Evolutionary conservation across 805 yeast species (phyloP), one percentile per base, ranked within the genome.

Genomic region (Komagataella pseudopastoris): DNA sequence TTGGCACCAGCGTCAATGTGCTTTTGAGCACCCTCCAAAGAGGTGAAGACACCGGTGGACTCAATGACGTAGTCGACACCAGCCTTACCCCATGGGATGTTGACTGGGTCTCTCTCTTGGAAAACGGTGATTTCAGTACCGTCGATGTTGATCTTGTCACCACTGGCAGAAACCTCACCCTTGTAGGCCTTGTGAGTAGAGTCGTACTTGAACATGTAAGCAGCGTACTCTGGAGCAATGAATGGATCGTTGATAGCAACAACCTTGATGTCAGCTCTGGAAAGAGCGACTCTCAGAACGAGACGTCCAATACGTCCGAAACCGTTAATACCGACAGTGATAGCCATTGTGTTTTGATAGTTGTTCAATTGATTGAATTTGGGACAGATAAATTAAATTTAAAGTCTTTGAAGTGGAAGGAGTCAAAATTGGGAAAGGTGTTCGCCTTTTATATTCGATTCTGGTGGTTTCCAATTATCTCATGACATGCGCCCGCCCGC

Each of bases 301-400:
- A 87, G 79, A 74, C 96, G 87, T 60, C 96, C 96, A 66, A 87
- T 87, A 74, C 96, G 83, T 65, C 96, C 96, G 84, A 87, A 87
- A 63, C 96, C 96, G 81, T 87, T 87, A 70, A 87, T 88, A 74
- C 95, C 96, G 70, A 87, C 78, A 63, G 78, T 82, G 68, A 78
- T 76, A 70, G 78, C 77, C 79, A 76, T 76, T 67, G 54, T 62
- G 54, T 46, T 23, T 55, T 53, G 50, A 20, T 16, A 22, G 47
- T 45, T 30, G 39, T 30, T 30, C 39, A 30, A 30, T 30, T 30
- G 83, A 83, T 59, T 79, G 39, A 30, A 30, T 10, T 30, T 10
- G 39, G 39, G 39, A 30, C 39, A 30, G n/a, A 30, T 30, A 30
- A 30, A 30, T 30, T 30, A 30, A 30, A 30, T 30, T 30, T 30